Evolutionary conservation across 805 yeast genomes (phyloP).

Genomic region (Candida lessepsii): DNA sequence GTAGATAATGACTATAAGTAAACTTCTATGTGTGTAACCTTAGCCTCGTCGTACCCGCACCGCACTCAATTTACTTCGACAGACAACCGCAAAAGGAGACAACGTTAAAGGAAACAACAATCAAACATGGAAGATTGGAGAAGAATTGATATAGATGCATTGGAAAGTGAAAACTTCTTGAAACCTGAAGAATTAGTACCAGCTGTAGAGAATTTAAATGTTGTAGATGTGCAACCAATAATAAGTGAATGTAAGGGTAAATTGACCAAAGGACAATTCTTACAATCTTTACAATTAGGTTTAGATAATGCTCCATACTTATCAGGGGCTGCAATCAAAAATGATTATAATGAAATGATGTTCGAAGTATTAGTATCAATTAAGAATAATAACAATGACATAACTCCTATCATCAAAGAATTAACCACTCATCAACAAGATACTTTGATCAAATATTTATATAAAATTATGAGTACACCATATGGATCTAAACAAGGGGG

Average conservation of each 20-base stretch:
- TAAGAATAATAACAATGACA: conserved; percentile 64
- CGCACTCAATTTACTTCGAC: neutral
- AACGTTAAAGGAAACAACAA: too few species aligned
- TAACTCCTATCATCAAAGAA: conserved; percentile 55
- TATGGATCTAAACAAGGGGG: conserved; percentile 88
- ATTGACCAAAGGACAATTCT: conserved; percentile 69
- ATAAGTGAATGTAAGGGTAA: conserved; percentile 58
- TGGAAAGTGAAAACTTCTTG: conserved; percentile 76
- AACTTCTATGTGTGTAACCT: too few species aligned
- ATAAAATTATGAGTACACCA: conserved; percentile 76
- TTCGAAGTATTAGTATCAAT: conserved; percentile 61
- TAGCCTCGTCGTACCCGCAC: conserved; percentile 2
- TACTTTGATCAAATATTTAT: conserved; percentile 76
- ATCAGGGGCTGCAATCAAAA: conserved; percentile 58
- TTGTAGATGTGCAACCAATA: conserved; percentile 52
- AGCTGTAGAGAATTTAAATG: conserved; percentile 37
- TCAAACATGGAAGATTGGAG: conserved; percentile 78
- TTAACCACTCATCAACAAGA: conserved; percentile 69
- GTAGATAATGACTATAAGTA: too few species aligned
- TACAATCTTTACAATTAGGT: conserved; percentile 61
- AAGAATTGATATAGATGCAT: conserved; percentile 89
- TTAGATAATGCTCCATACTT: conserved; percentile 83
- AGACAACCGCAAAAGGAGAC: neutral
- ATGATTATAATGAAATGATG: conserved; percentile 45
- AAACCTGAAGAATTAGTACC: conserved; percentile 63